Evolutionary conservation across 2,329 filamentous ascomycete species (phyloP), one percentile per base, ranked within the genome.

Genomic region (Xylaria sp.): DNA sequence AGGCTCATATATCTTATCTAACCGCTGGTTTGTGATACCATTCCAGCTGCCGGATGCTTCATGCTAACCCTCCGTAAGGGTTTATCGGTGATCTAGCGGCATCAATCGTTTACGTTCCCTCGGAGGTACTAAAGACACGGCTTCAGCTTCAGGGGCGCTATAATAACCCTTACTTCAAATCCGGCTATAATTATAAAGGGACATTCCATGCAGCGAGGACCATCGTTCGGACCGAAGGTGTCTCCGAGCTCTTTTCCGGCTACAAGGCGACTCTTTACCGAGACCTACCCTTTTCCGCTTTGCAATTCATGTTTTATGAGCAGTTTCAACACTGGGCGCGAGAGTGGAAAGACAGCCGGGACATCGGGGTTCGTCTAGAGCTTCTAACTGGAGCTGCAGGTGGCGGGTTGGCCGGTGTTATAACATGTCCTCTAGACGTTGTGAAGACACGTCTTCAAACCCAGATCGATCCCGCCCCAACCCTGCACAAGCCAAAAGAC

Each of bases 221-320:
- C 0, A 98, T 99, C 67, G 86, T 94, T 18, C 89, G 90, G 45
- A 86, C 87, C 48, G 96, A 99, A 82, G 97, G 96, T 0, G 85
- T 93, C 62, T 85, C 88, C 0, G 96, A 97, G 20, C 86, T 99
- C 28, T 99, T 97, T 79, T 91, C 97, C 74, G 96, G 96, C n/a
- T 99, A 97, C 83, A 96, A 96, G 79, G 96, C 96, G 12, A 99
- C 96, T 0, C 88, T 99, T 3, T 96, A 93, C 81, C 91, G 96
- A 66, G 96, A 99, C 76, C 86, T 99, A 25, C 96, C 96, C 1
- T 99, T 97, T 78, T 98, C 95, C 0, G 96, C 96, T 0, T 83
- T 99, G 12, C 96, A 99, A 77, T 98, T 99, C 80, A 95, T 97
- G 76, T 97, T 99, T 78, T 99, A 97, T 83, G 96, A 99, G 80